phyloP scores from a whole-genome alignment of 202 grass and related monocot genomes.

The Schoenoplectus triqueter region DNA sequence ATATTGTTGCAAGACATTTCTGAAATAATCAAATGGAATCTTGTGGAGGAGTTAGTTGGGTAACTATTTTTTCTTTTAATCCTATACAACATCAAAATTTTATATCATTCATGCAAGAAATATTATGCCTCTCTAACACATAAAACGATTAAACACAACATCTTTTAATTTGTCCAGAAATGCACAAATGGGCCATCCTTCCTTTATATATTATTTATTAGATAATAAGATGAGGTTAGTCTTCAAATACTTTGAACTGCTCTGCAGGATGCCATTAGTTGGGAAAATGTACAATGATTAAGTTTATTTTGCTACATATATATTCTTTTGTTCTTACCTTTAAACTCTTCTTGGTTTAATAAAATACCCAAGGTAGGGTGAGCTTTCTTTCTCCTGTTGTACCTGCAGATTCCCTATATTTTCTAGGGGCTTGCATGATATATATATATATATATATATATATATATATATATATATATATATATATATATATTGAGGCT shows the following conservation, averaged over 20 bases:
- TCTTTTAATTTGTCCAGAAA: neutral
- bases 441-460: too few species aligned
- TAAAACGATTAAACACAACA: neutral
- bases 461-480: too few species aligned
- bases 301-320: neutral
- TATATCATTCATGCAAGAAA: neutral
- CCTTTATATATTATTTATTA: neutral
- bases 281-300: neutral
- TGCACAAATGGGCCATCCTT: neutral
- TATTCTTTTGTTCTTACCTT: neutral
- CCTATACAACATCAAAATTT: neutral
- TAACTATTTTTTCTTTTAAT: neutral
- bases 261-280: neutral
- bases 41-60: neutral
- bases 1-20: neutral
- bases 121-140: neutral
- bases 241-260: constrained; percentile 16
- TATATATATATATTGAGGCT: neutral
- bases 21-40: neutral
- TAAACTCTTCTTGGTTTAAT: neutral
- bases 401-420: neutral
- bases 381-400: neutral
- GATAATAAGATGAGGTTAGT: neutral
- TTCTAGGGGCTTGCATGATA: constrained; percentile 5
- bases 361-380: neutral